phyloP scores from a whole-genome alignment of 2,329 filamentous ascomycete genomes.

The Paecilomyces variotii region DNA sequence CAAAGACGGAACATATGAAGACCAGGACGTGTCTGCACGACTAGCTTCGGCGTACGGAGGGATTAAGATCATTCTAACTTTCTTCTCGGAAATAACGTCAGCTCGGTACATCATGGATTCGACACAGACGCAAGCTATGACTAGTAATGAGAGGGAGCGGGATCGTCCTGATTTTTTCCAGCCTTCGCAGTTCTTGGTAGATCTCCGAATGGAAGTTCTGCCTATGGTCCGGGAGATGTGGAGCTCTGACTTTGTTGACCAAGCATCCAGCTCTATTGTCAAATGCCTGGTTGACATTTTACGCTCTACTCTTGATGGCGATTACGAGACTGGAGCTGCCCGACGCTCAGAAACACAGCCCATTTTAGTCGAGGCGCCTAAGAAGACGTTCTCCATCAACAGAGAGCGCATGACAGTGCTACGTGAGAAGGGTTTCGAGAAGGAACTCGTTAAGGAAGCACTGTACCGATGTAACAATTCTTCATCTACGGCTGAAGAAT shows the following conservation, averaged over 20 bases:
- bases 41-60: constrained; percentile 49
- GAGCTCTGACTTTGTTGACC: constrained; percentile 77
- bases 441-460: constrained; percentile 65
- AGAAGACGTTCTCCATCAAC: constrained; percentile 47
- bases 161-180: constrained; percentile 54
- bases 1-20: constrained; percentile 32
- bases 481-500: constrained; percentile 55
- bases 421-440: constrained; percentile 44
- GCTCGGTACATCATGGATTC: constrained; percentile 77
- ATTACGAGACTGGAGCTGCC: constrained; percentile 61
- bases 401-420: constrained; percentile 38
- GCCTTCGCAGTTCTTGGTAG: constrained; percentile 72
- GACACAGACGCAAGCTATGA: constrained; percentile 50
- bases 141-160: constrained; percentile 46
- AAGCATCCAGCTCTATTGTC: constrained; percentile 66
- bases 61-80: constrained; percentile 74
- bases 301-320: constrained; percentile 66
- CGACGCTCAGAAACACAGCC: constrained; percentile 55
- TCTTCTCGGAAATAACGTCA: constrained; percentile 69
- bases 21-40: constrained; percentile 33
- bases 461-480: constrained; percentile 73
- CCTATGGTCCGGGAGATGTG: constrained; percentile 71
- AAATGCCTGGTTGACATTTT: constrained; percentile 77
- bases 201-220: constrained; percentile 71
- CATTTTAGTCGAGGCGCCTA: constrained; percentile 36